Conservation (phyloP, 2,329 filamentous ascomycete species). For the Scleromitrula shiraiana region DNA sequence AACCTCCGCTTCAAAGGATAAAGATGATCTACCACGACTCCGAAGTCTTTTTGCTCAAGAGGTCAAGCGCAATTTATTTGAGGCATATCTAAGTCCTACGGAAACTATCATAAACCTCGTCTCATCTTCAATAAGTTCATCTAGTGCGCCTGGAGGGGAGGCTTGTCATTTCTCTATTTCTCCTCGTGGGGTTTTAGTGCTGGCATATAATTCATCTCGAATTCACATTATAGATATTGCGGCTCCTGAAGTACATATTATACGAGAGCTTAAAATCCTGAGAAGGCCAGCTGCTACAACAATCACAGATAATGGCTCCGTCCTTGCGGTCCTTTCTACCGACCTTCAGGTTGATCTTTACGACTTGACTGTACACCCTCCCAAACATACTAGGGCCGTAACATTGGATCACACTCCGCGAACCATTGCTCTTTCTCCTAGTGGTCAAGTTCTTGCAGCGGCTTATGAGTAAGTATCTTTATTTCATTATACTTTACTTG, state of each 20-base stretch:
- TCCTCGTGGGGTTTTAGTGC: constrained; percentile 62
- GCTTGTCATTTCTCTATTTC: constrained; percentile 80
- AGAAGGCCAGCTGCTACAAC: constrained; percentile 69
- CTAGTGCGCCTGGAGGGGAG: constrained; percentile 71
- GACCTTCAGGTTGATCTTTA: constrained; percentile 86
- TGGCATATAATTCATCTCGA: constrained; percentile 78
- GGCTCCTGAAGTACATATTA: constrained; percentile 51
- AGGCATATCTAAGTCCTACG: constrained; percentile 62
- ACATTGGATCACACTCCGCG: constrained; percentile 71
- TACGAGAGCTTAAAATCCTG: constrained; percentile 71
- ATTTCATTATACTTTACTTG: not conserved
- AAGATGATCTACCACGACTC: constrained; percentile 47
- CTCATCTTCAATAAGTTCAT: constrained; percentile 76
- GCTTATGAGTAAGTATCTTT: constrained; percentile 55
- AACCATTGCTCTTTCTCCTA: constrained; percentile 72
- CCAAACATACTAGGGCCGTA: constrained; percentile 65
- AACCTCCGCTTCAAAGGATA: constrained; percentile 31
- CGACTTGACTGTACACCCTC: constrained; percentile 55
- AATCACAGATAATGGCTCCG: constrained; percentile 67
- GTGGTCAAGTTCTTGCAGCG: constrained; percentile 72
- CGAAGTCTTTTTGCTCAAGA: constrained; percentile 61
- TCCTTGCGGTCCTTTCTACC: constrained; percentile 72
- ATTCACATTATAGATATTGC: constrained; percentile 71
- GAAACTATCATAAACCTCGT: constrained; percentile 71
- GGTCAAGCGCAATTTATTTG: constrained; percentile 69